These are phyloP conservation scores for Astragalus membranaceus DNA, from an alignment of 306 rosid genomes.

Conservation along the genomic window DNA sequence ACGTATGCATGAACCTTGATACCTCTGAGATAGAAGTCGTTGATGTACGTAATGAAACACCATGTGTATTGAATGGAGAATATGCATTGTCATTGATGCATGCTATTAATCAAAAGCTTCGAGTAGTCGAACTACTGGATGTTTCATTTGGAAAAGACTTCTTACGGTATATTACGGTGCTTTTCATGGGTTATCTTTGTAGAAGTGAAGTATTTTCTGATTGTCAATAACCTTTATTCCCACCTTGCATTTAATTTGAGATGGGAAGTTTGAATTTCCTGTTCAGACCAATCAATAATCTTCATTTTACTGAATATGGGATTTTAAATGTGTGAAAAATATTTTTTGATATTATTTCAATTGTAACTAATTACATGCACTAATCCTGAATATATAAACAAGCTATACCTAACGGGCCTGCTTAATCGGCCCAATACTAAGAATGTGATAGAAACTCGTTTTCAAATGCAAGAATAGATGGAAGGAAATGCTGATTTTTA, in stretches of 20 bases:
- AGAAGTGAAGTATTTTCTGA: not conserved
- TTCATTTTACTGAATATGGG: not conserved
- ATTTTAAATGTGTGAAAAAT: not conserved
- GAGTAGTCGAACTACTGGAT: constrained; percentile 66
- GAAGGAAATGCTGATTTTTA: too few species aligned
- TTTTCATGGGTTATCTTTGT: constrained; percentile 21
- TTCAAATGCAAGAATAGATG: too few species aligned
- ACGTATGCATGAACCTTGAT: constrained; percentile 47
- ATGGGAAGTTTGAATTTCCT: constrained; percentile 3
- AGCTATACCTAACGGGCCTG: too few species aligned
- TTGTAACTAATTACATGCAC: too few species aligned
- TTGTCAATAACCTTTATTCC: constrained; percentile 15
- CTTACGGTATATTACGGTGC: constrained; percentile 49
- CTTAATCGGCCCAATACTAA: too few species aligned
- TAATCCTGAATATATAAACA: too few species aligned
- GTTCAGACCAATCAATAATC: constrained; percentile 1
- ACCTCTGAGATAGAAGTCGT: constrained; percentile 63
- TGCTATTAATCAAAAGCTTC: constrained; percentile 64
- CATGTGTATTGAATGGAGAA: constrained; percentile 50
- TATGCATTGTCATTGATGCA: constrained; percentile 64
- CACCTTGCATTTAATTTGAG: constrained; percentile 4
- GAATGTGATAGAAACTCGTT: too few species aligned
- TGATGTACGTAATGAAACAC: constrained; percentile 49
- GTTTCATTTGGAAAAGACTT: constrained; percentile 56
- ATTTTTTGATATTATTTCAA: too few species aligned